Evolutionary conservation across 805 yeast genomes (phyloP).

Genomic region (Scheffersomyces stipitis): DNA sequence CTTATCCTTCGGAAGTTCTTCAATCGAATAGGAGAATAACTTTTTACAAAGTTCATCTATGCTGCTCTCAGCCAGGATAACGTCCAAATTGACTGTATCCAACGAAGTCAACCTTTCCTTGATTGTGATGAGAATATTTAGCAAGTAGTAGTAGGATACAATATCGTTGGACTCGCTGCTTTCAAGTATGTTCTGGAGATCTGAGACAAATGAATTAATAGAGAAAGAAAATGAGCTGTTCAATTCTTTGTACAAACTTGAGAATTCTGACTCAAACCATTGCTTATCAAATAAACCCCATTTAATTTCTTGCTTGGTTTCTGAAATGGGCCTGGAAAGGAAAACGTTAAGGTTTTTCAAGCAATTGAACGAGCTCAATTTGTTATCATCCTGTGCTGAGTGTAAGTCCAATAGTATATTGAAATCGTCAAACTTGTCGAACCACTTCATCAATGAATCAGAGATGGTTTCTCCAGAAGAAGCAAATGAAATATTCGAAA

Average conservation of each 20-base stretch:
- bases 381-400: background rate
- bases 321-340: background rate
- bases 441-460: constrained; percentile 6
- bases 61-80: too few species aligned
- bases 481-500: constrained; percentile 7
- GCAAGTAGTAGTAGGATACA: constrained; percentile 11
- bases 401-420: constrained; percentile 2
- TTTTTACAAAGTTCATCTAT: background rate
- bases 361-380: constrained; percentile 5
- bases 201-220: constrained; percentile 7
- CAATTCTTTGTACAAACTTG: constrained; percentile 7
- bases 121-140: constrained; percentile 10
- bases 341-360: constrained; percentile 3
- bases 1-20: background rate
- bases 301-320: background rate
- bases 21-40: background rate
- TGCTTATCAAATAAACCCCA: constrained; percentile 20
- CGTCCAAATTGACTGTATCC: too few species aligned
- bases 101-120: constrained; percentile 1
- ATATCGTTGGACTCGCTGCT: background rate
- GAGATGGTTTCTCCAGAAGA: constrained; percentile 1
- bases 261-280: constrained; percentile 13
- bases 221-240: constrained; percentile 10
- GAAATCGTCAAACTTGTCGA: constrained; percentile 5
- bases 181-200: background rate